These are phyloP conservation scores for Phyllostachys edulis DNA, from an alignment of 176 grass and related monocot species.

Conservation along the genomic window DNA sequence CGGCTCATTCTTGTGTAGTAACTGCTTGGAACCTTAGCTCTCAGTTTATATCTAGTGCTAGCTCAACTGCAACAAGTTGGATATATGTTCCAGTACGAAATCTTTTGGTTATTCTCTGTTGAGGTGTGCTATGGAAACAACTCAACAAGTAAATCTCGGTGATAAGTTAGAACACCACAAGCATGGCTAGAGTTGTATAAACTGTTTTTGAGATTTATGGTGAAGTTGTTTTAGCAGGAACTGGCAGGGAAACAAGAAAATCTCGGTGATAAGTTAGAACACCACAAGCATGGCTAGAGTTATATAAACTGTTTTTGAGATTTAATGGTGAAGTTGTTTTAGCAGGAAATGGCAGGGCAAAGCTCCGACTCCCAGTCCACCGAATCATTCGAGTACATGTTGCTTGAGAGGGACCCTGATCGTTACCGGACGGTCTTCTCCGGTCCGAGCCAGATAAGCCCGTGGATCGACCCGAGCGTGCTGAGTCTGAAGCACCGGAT, in stretches of 20 bases:
- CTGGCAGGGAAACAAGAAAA: conserved; percentile 51
- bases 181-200: neutral
- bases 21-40: neutral
- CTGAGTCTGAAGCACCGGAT: conserved; percentile 87
- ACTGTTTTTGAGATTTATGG: neutral
- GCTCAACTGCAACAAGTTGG: neutral
- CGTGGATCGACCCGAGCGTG: conserved; percentile 68
- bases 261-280: neutral
- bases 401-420: conserved; percentile 79
- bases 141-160: neutral
- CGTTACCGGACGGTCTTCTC: conserved; percentile 68
- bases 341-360: conserved; percentile 60
- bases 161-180: neutral
- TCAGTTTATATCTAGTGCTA: neutral
- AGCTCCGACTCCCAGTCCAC: conserved; percentile 37
- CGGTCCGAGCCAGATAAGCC: conserved; percentile 61
- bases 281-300: neutral
- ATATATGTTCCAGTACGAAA: neutral
- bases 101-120: neutral
- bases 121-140: neutral
- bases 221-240: conserved; percentile 19
- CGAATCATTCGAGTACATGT: conserved; percentile 86
- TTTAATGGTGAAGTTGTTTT: neutral
- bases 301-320: neutral
- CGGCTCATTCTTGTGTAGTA: neutral